These are phyloP conservation scores for Podospora didyma DNA, from an alignment of 495 filamentous ascomycete species.

Conservation along the genomic window DNA sequence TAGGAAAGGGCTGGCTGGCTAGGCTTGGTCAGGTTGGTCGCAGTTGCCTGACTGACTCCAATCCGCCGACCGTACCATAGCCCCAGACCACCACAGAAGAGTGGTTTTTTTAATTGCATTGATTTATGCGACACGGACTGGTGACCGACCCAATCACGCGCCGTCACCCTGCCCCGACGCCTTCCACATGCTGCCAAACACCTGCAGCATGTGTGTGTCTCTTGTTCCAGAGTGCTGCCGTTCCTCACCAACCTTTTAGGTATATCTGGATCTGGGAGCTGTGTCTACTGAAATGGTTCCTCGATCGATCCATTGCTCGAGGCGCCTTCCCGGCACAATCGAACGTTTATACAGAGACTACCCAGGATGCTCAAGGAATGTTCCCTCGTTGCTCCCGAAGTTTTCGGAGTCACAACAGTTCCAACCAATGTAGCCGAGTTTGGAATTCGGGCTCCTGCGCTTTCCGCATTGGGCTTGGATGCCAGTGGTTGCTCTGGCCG, in stretches of 20 bases:
- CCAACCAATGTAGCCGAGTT: neutral
- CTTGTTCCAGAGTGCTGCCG: neutral
- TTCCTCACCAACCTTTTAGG: too few relatives aligned
- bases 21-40: neutral
- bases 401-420: too few relatives aligned
- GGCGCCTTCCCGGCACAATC: too few relatives aligned
- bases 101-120: conserved; percentile 2
- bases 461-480: neutral
- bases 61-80: conserved; percentile 5
- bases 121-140: conserved; percentile 14
- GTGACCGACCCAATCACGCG: conserved; percentile 15
- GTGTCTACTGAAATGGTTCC: too few relatives aligned
- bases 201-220: conserved; percentile 1
- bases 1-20: too few relatives aligned
- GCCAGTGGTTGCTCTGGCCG: neutral
- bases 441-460: neutral
- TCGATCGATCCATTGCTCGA: too few relatives aligned
- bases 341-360: too few relatives aligned
- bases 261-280: too few relatives aligned
- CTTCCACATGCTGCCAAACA: conserved; percentile 6
- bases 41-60: conserved; percentile 3
- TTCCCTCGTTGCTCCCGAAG: too few relatives aligned
- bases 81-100: neutral
- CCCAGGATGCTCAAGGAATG: too few relatives aligned
- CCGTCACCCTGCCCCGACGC: neutral